Conservation (phyloP, 2,329 filamentous ascomycete species). For the Aspergillus nomiae region DNA sequence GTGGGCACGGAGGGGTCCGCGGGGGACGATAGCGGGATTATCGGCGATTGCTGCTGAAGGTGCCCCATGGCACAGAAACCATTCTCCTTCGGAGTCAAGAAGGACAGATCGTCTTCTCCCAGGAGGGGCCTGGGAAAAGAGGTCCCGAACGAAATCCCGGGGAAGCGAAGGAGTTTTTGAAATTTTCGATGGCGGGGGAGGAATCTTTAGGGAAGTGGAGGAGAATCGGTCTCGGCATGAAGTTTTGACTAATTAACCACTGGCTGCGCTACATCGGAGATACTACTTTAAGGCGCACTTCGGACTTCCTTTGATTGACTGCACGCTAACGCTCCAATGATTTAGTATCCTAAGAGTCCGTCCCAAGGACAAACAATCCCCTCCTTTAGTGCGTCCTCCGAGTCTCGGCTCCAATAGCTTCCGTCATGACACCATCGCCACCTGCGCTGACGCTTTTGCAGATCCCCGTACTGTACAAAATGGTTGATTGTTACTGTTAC, state of each 20-base stretch:
- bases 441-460: conserved; percentile 14
- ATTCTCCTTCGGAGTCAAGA: conserved; percentile 15
- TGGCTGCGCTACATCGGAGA: conserved; percentile 3
- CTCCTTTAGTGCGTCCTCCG: background rate
- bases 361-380: conserved; percentile 1
- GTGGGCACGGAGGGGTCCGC: conserved; percentile 15
- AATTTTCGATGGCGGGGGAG: conserved; percentile 9
- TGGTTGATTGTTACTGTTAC: conserved; percentile 9
- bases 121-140: conserved; percentile 20
- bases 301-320: background rate
- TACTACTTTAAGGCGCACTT: conserved; percentile 6
- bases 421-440: conserved; percentile 22
- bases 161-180: conserved; percentile 1
- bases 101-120: conserved; percentile 18
- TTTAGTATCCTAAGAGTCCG: background rate
- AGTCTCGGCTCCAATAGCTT: background rate
- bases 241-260: conserved; percentile 1
- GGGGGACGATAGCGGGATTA: conserved; percentile 25
- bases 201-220: conserved; percentile 8
- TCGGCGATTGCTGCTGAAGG: conserved; percentile 23
- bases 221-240: conserved; percentile 5
- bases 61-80: conserved; percentile 25
- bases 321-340: background rate
- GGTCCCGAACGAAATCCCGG: conserved; percentile 13
- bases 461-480: conserved; percentile 3